Evolutionary conservation across 495 filamentous ascomycete genomes (phyloP).

Genomic region (Letharia lupina): DNA sequence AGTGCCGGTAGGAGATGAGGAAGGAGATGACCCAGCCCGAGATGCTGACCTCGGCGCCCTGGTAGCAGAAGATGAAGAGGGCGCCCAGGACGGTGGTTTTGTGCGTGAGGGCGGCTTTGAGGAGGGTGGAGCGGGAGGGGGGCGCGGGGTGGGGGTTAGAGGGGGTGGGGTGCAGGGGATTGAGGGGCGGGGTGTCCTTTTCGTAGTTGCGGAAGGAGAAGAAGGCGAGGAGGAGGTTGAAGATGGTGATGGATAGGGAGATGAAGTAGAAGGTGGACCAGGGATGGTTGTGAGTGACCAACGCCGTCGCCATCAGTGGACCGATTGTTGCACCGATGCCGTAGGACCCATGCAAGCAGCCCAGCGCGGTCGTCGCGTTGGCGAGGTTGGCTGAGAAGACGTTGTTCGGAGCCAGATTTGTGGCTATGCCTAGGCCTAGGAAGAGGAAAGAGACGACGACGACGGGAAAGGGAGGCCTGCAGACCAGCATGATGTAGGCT

Average conservation of each 20-base stretch:
- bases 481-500: conserved; percentile 56
- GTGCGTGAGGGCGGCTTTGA: conserved; percentile 45
- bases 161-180: conserved; percentile 33
- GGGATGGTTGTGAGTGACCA: conserved; percentile 43
- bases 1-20: conserved; percentile 59
- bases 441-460: conserved; percentile 59
- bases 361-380: conserved; percentile 53
- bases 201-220: conserved; percentile 35
- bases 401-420: conserved; percentile 63
- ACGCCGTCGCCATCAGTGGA: conserved; percentile 61
- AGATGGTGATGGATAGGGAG: conserved; percentile 31
- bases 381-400: conserved; percentile 64
- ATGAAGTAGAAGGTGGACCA: conserved; percentile 60
- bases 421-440: conserved; percentile 56
- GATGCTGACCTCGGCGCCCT: conserved; percentile 68
- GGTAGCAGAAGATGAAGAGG: conserved; percentile 73
- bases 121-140: conserved; percentile 23
- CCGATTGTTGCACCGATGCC: conserved; percentile 63
- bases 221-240: conserved; percentile 22
- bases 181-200: conserved; percentile 28
- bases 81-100: conserved; percentile 59
- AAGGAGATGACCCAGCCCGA: conserved; percentile 80
- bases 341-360: conserved; percentile 59
- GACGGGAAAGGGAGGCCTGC: conserved; percentile 58
- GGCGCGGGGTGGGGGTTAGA: conserved; percentile 24